Conservation (phyloP, 768 basidiomycete genomes). For the Mrakia frigida region DNA sequence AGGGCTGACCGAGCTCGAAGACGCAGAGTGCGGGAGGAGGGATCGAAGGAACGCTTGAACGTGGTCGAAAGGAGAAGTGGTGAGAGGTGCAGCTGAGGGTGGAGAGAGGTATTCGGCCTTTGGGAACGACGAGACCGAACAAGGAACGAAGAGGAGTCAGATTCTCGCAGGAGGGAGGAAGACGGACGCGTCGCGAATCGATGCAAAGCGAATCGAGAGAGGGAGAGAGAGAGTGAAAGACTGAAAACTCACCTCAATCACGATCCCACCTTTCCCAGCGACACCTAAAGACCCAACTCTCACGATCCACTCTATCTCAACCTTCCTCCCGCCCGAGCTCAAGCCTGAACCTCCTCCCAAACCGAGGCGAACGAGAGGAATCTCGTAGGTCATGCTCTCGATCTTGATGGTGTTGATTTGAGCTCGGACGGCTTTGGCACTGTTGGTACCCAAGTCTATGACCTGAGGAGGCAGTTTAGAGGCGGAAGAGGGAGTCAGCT, state of each 20-base stretch:
- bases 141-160: no score
- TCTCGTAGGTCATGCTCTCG: not conserved
- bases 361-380: not conserved
- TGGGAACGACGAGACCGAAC: not conserved
- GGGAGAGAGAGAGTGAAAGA: not conserved
- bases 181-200: not conserved
- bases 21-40: not conserved
- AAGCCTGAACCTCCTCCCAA: not conserved
- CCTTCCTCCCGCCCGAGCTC: not conserved
- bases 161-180: not conserved
- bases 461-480: not conserved
- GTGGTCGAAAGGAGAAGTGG: not conserved
- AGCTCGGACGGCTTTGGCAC: not conserved
- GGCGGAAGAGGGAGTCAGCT: not conserved
- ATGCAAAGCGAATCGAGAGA: no score
- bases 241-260: not conserved
- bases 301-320: not conserved
- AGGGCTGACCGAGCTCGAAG: not conserved
- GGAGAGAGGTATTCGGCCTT: not conserved
- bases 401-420: slow-evolving; percentile 2
- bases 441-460: slow-evolving; percentile 3
- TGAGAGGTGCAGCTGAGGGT: not conserved
- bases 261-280: not conserved
- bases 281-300: not conserved
- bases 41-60: not conserved